A percentile compares a stretch with the other conserved stretches of the same genome.
phyloP scores from a whole-genome alignment of 75 land plant genomes.

The Pinus tabuliformis region DNA sequence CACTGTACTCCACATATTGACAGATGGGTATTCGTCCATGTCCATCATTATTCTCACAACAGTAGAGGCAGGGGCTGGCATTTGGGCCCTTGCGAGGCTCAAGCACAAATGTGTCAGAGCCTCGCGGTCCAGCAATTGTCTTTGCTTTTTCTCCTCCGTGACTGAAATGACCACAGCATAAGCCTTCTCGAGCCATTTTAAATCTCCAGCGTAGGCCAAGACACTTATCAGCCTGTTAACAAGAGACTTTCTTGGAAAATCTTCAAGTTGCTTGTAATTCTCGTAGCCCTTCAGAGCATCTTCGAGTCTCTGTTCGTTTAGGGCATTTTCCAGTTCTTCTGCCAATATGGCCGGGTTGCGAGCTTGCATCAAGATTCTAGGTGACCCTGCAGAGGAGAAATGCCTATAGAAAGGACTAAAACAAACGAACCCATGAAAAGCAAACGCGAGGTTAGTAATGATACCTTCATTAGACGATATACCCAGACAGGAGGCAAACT shows the following conservation, averaged over 20 bases:
- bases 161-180: conserved; percentile 35
- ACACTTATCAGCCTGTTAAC: conserved; percentile 37
- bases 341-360: conserved; percentile 42
- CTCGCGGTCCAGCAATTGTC: conserved; percentile 37
- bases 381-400: too few species aligned
- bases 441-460: too few species aligned
- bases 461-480: too few species aligned
- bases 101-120: conserved; percentile 37
- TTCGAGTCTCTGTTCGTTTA: not conserved
- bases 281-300: conserved; percentile 26
- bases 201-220: conserved; percentile 30
- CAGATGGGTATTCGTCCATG: conserved; percentile 42
- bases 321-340: conserved; percentile 34
- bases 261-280: conserved; percentile 42
- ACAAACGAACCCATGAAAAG: too few species aligned
- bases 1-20: conserved; percentile 57
- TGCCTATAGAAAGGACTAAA: too few species aligned
- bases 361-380: conserved; percentile 51
- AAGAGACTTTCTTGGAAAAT: conserved; percentile 57
- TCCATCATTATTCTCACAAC: conserved; percentile 47
- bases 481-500: too few species aligned
- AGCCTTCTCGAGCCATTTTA: conserved; percentile 43
- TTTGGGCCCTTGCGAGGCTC: conserved; percentile 37
- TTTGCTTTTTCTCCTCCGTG: conserved; percentile 27
- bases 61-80: conserved; percentile 47